Evolutionary conservation across 306 rosid genomes (phyloP), one percentile per base, ranked within the genome.

Genomic region (Trifolium repens): DNA sequence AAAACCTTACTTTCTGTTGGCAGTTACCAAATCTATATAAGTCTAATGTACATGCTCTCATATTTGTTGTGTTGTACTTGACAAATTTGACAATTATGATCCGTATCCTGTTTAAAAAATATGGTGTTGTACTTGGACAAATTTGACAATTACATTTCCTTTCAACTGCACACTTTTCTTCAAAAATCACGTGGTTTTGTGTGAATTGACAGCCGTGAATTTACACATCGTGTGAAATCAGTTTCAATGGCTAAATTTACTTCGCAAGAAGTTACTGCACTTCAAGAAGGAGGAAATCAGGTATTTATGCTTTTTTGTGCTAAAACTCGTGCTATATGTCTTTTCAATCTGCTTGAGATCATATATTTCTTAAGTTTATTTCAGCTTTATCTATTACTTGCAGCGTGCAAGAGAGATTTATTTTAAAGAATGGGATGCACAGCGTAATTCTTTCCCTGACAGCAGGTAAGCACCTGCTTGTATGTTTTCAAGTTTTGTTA

Each of bases 271-370:
- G 98, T 91, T 74, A 82, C 34, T 67, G 89, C 97, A 43, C 98
- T 94, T 80, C 96, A 94, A 84, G 97, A 82, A 81, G 98, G 98
- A 44, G 98, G 98, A 79, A 94, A 94, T 83, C 89, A 94, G 93
- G 97, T 91, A 89, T 60, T 12, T 30, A 58, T 71, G 75, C 74
- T 35, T 50, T 15, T 72, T 65, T 43, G 46, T 70, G 72, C 79
- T 64, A 69, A 50, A 72, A 72, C 71, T 65, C 1, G 7, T 30
- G 16, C 61, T 60, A 27, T 62, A 44, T 77, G n/a, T 80, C 75
- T 58, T 67, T 74, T 69, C 57, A 42, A 27, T 75, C 50, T 32
- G 44, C 40, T 43, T 68, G 68, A 61, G 84, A 30, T 76, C 76
- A 76, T 83, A 69, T 54, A 27, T 73, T 74, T 78, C 50, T 76